Conservation (phyloP, 305 asterid genomes). For the Vinca major region DNA sequence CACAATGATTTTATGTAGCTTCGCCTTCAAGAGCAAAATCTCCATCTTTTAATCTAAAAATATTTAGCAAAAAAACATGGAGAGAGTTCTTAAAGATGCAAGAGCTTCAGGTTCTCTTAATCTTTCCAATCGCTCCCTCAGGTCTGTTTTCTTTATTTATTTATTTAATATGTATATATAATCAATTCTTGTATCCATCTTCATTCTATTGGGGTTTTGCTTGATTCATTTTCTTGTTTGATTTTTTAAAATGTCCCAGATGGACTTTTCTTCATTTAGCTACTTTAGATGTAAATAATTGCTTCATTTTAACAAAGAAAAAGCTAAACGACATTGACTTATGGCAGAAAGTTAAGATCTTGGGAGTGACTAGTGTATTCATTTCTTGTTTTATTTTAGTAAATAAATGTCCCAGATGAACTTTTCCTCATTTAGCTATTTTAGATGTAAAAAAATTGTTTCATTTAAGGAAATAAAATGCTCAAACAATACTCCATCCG, state of each 20-base stretch:
- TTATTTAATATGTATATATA: not conserved
- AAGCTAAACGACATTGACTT: not conserved
- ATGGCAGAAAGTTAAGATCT: not conserved
- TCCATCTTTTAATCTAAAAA: not conserved
- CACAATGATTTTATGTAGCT: not conserved
- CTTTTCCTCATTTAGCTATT: too few species aligned
- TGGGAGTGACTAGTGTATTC: not conserved
- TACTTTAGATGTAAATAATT: not conserved
- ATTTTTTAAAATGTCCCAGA: not conserved
- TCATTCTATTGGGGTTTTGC: conserved; percentile 6
- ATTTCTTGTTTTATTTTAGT: too few species aligned
- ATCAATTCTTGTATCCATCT: not conserved
- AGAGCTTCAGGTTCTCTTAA: conserved; percentile 92
- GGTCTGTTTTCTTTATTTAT: conserved; percentile 25
- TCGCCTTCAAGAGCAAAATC: not conserved
- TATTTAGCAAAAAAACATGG: conserved; percentile 37
- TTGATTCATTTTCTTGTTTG: not conserved
- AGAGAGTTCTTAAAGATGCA: conserved; percentile 76
- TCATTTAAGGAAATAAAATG: too few species aligned
- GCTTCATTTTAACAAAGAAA: not conserved
- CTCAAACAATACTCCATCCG: too few species aligned
- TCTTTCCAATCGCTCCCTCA: conserved; percentile 88
- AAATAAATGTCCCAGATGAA: too few species aligned
- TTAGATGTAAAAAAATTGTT: too few species aligned
- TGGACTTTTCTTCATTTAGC: not conserved